These are phyloP conservation scores for Hyphopichia homilentoma DNA, from an alignment of 805 yeast genomes.

Conservation along the genomic window DNA sequence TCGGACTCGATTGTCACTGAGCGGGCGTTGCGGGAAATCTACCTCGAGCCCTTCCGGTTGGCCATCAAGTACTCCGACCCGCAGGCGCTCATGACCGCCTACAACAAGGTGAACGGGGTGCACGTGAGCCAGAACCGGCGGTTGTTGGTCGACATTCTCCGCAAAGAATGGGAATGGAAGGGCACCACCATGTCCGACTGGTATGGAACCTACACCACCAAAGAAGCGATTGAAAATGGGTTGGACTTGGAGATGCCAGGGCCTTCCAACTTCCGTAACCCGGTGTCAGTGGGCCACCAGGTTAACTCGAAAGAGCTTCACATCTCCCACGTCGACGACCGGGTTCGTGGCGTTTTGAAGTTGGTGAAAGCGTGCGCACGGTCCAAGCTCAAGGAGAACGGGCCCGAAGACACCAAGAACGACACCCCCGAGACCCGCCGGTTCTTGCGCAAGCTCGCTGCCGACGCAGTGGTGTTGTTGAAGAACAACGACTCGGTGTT, in stretches of 20 bases:
- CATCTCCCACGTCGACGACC: slow-evolving; percentile 20
- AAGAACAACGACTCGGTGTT: slow-evolving; percentile 24
- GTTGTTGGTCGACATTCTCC: slow-evolving; percentile 19
- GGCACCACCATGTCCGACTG: slow-evolving; percentile 34
- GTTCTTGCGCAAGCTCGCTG: slow-evolving; percentile 17
- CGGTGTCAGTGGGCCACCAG: slow-evolving; percentile 17
- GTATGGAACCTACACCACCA: slow-evolving; percentile 27
- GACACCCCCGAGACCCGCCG: slow-evolving; percentile 22
- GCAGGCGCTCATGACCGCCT: slow-evolving; percentile 27
- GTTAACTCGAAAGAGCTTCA: slow-evolving; percentile 22
- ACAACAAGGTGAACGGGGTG: slow-evolving; percentile 29
- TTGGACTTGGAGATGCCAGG: slow-evolving; percentile 36
- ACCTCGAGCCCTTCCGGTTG: slow-evolving; percentile 30
- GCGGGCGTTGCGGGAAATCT: slow-evolving; percentile 29
- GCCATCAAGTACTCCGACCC: slow-evolving; percentile 29
- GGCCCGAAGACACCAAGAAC: slow-evolving; percentile 16
- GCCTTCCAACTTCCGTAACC: slow-evolving; percentile 20
- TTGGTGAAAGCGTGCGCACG: slow-evolving; percentile 17
- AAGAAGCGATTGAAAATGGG: slow-evolving; percentile 23
- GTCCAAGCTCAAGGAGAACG: slow-evolving; percentile 19
- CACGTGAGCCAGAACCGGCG: slow-evolving; percentile 22
- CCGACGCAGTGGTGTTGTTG: slow-evolving; percentile 25
- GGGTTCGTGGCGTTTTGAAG: slow-evolving; percentile 23
- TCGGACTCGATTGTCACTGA: slow-evolving; percentile 26
- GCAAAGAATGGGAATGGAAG: slow-evolving; percentile 29